Conservation (phyloP, 257 asterid species). For the Thymus quinquecostatus region DNA sequence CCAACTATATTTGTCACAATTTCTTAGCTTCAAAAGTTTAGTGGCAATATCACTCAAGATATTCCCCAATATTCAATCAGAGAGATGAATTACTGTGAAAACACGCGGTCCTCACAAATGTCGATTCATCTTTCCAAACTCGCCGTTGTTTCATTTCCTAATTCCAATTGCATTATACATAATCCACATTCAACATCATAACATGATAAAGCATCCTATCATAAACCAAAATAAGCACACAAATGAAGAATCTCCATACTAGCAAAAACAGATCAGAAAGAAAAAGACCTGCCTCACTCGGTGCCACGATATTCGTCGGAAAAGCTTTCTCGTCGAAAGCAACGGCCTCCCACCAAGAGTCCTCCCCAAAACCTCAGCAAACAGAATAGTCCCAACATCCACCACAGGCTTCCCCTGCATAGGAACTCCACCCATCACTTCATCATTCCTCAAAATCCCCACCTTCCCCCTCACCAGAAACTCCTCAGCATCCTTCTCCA, state of each 20-base stretch:
- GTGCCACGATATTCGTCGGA: slow-evolving; percentile 87
- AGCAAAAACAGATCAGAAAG: slow-evolving; percentile 43
- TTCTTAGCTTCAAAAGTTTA: neutral
- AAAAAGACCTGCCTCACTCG: slow-evolving; percentile 99
- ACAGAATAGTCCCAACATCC: slow-evolving; percentile 78
- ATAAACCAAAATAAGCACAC: neutral
- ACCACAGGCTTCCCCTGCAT: slow-evolving; percentile 74
- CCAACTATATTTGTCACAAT: neutral
- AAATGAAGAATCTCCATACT: slow-evolving; percentile 1
- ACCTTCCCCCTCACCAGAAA: slow-evolving; percentile 67
- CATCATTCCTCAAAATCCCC: slow-evolving; percentile 75
- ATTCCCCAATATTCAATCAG: neutral
- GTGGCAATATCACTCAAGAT: neutral
- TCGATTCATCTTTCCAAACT: neutral
- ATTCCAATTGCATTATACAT: neutral
- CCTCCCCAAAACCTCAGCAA: slow-evolving; percentile 95
- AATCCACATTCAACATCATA: slow-evolving; percentile 25
- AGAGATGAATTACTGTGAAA: neutral
- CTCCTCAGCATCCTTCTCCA: slow-evolving; percentile 63
- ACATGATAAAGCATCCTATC: slow-evolving; percentile 27
- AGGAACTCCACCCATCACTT: slow-evolving; percentile 51
- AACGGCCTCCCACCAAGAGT: slow-evolving; percentile 95
- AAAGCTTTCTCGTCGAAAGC: slow-evolving; percentile 72
- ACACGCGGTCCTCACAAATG: neutral
- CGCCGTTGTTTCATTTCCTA: neutral